phyloP scores from a whole-genome alignment of 306 rosid species.

The Quercus alba region DNA sequence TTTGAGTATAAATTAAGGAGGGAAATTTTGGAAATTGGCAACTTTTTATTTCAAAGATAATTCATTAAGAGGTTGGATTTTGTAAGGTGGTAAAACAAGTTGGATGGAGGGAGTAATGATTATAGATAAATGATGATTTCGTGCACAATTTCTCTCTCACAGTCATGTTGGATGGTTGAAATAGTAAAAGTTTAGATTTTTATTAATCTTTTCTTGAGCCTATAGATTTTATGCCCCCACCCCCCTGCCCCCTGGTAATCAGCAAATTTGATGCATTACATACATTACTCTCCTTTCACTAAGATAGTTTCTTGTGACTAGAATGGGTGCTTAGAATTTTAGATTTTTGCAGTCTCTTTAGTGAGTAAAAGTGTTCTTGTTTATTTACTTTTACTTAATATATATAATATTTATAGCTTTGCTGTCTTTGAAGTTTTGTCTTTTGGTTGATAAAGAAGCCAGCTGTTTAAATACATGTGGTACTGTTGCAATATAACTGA shows the following conservation, averaged over 20 bases:
- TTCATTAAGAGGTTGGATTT: too few species aligned
- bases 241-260: too few species aligned
- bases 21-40: too few species aligned
- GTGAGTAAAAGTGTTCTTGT: not conserved
- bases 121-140: not conserved
- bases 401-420: not conserved
- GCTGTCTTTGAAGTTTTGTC: not conserved
- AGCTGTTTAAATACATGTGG: not conserved
- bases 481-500: conserved; percentile 1
- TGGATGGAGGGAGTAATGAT: not conserved
- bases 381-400: not conserved
- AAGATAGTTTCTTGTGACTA: not conserved
- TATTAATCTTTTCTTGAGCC: not conserved
- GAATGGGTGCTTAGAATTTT: not conserved
- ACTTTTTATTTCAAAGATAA: too few species aligned
- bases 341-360: not conserved
- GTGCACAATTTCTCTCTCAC: not conserved
- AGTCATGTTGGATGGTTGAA: not conserved
- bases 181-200: not conserved
- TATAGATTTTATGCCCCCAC: not conserved
- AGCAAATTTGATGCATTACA: not conserved
- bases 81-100: too few species aligned
- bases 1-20: too few species aligned
- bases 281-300: not conserved
- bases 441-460: not conserved